phyloP scores from a whole-genome alignment of 306 rosid species.

The Dalbergia oliveri region DNA sequence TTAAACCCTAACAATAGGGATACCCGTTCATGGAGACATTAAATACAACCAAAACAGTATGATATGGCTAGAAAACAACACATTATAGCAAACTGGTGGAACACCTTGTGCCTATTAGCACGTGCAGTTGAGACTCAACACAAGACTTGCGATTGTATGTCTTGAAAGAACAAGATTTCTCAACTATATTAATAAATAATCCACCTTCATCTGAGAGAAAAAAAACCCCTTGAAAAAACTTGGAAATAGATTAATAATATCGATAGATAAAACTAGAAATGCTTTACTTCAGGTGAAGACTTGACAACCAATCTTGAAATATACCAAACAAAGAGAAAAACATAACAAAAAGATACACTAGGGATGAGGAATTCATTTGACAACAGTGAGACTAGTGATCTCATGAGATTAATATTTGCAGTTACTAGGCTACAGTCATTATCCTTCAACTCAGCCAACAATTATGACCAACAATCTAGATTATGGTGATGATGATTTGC shows the following conservation, averaged over 20 bases:
- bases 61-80: background rate
- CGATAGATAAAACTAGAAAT: slow-evolving; percentile 18
- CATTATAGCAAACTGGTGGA: slow-evolving; percentile 6
- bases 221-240: background rate
- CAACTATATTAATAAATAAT: slow-evolving; percentile 9
- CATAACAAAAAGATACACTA: slow-evolving; percentile 18
- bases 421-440: background rate
- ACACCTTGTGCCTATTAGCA: slow-evolving; percentile 12
- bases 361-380: slow-evolving; percentile 25
- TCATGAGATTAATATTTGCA: background rate
- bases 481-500: background rate
- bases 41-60: slow-evolving; percentile 12
- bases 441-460: slow-evolving; percentile 17
- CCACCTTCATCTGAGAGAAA: slow-evolving; percentile 19
- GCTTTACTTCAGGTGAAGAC: slow-evolving; percentile 13
- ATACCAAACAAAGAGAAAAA: background rate
- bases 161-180: slow-evolving; percentile 35
- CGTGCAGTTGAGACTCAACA: slow-evolving; percentile 2
- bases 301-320: slow-evolving; percentile 13
- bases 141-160: slow-evolving; percentile 7
- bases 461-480: slow-evolving; percentile 14
- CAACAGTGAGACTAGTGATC: background rate
- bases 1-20: background rate
- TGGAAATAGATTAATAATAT: slow-evolving; percentile 7
- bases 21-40: background rate